phyloP scores from a whole-genome alignment of 495 filamentous ascomycete genomes.

The Monascus purpureus region DNA sequence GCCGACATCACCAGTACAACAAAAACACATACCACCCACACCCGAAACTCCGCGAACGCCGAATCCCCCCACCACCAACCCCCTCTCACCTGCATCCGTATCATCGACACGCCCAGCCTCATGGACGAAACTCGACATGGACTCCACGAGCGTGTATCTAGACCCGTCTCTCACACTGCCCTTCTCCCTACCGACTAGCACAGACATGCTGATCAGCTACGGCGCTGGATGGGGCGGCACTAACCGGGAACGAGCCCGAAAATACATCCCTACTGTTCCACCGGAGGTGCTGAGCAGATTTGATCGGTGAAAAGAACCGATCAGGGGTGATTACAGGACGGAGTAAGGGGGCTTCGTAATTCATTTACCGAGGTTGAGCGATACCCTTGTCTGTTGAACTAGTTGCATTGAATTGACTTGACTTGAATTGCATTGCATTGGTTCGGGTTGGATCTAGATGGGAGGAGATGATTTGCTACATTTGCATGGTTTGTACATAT shows the following conservation, averaged over 20 bases:
- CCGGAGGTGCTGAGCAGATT: constrained; percentile 86
- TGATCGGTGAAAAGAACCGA: too few species aligned
- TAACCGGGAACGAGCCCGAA: constrained; percentile 80
- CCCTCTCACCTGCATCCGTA: constrained; percentile 5
- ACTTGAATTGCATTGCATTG: too few species aligned
- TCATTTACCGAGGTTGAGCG: too few species aligned
- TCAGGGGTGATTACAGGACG: constrained; percentile 11
- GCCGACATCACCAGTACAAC: constrained; percentile 23
- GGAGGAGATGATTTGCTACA: too few species aligned
- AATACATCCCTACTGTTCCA: constrained; percentile 93
- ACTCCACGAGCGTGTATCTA: constrained; percentile 47
- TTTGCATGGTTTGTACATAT: too few species aligned
- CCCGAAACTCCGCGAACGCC: constrained; percentile 21
- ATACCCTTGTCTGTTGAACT: too few species aligned
- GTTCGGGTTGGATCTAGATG: too few species aligned
- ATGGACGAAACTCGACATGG: constrained; percentile 1
- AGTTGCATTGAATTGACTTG: too few species aligned
- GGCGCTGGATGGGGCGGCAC: constrained; percentile 88
- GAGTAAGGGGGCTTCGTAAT: too few species aligned
- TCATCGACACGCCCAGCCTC: neutral
- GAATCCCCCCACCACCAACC: constrained; percentile 31
- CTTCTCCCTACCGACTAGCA: constrained; percentile 86
- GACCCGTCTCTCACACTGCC: constrained; percentile 89
- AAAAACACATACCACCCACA: constrained; percentile 31
- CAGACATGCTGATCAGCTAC: constrained; percentile 92